These are phyloP conservation scores for Fusarium oligoseptatum DNA, from an alignment of 2,329 filamentous ascomycete species.

Conservation along the genomic window DNA sequence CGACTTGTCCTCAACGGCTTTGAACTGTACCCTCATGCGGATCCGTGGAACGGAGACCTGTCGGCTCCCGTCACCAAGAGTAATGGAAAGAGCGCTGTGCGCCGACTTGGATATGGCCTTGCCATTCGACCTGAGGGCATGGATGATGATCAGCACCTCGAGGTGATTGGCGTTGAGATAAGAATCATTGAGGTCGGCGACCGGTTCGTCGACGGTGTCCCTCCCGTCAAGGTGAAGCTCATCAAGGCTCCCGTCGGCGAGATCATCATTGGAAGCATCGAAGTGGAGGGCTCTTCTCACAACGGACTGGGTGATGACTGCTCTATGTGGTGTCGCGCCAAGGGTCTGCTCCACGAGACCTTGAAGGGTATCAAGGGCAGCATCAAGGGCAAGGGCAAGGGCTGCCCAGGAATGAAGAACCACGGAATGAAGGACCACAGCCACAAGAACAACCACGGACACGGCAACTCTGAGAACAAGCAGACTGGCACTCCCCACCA, in stretches of 20 bases:
- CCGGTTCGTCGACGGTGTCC: constrained; percentile 66
- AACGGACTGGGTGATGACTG: constrained; percentile 46
- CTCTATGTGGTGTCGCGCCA: constrained; percentile 66
- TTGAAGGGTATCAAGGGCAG: constrained; percentile 46
- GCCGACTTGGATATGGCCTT: constrained; percentile 65
- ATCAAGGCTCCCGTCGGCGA: constrained; percentile 69
- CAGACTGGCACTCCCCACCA: constrained; percentile 26
- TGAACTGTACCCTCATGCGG: constrained; percentile 69
- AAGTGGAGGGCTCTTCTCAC: constrained; percentile 50
- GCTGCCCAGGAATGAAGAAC: constrained; percentile 44
- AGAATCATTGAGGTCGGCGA: constrained; percentile 72
- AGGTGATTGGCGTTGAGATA: constrained; percentile 67
- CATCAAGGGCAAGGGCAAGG: constrained; percentile 41
- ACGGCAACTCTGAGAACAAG: constrained; percentile 37
- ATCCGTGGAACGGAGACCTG: constrained; percentile 60
- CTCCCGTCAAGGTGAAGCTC: constrained; percentile 70
- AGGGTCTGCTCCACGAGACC: constrained; percentile 51
- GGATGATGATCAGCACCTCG: constrained; percentile 64
- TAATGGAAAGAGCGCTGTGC: constrained; percentile 51
- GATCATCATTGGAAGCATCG: constrained; percentile 66
- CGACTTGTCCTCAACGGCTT: constrained; percentile 70
- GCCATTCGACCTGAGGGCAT: constrained; percentile 58
- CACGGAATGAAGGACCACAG: constrained; percentile 25
- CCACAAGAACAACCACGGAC: constrained; percentile 19
- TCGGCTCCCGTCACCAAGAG: constrained; percentile 61